Conservation (phyloP, 1,139 yeast species). For the Maudiozyma humilis region DNA sequence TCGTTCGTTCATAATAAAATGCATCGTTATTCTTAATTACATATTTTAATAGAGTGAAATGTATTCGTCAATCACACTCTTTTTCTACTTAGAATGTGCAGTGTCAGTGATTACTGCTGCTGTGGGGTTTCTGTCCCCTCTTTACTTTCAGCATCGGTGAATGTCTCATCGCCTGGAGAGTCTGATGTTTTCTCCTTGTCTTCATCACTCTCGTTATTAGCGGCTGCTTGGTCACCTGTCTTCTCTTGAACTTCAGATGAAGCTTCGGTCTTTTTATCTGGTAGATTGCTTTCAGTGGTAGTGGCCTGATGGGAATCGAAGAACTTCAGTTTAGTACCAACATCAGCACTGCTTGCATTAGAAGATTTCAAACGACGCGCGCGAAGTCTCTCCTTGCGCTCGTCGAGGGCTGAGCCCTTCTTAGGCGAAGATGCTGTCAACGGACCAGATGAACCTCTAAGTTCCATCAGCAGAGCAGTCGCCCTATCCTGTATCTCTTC, state of each 20-base stretch:
- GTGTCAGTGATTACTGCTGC: too few relatives aligned
- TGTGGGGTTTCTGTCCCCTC: neutral
- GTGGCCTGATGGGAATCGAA: slow-evolving; percentile 8
- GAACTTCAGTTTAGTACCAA: slow-evolving; percentile 12
- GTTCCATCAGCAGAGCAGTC: slow-evolving; percentile 24
- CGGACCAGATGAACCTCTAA: slow-evolving; percentile 22
- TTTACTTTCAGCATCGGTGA: neutral
- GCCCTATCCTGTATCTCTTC: slow-evolving; percentile 29
- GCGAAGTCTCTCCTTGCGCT: slow-evolving; percentile 24
- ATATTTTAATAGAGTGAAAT: too few relatives aligned
- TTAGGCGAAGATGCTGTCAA: slow-evolving; percentile 18
- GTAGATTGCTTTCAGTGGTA: too few relatives aligned
- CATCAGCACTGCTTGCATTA: slow-evolving; percentile 4
- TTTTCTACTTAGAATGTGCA: too few relatives aligned
- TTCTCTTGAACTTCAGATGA: too few relatives aligned
- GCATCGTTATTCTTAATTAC: too few relatives aligned
- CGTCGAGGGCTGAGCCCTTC: slow-evolving; percentile 15
- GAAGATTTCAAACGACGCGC: slow-evolving; percentile 22
- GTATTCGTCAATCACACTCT: too few relatives aligned
- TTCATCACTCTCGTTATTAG: too few relatives aligned
- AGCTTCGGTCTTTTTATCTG: too few relatives aligned
- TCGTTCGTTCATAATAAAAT: too few relatives aligned
- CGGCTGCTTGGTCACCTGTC: too few relatives aligned
- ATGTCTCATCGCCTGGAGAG: neutral
- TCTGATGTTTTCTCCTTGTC: neutral